Base-by-base conservation (phyloP, 768 basidiomycete genomes). In the Suillus sp. region DNA sequence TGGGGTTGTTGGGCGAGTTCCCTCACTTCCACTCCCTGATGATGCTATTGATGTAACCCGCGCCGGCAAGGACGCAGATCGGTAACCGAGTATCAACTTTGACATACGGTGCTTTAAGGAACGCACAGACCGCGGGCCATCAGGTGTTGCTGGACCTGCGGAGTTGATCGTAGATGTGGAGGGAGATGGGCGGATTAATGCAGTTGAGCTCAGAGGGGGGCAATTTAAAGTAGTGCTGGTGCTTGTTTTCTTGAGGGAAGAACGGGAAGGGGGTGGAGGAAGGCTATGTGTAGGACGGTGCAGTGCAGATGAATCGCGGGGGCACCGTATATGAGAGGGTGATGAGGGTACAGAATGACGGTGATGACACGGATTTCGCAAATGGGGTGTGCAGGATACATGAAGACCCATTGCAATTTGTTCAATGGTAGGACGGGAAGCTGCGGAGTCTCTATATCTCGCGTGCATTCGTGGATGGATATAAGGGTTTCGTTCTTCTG, bases 351-450 rank as follows among this genome's bases (percentile, higher is more conserved):
- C 30, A 14, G 68, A 59, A 53, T 71, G 62, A 32, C 69, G 67
- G 13, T 66, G 74, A 47, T 62, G 68, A 40, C 56, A 30, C 16
- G 71, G 58, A 48, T 60, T 66, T 48, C 86, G 82, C 34, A 91
- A 75, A 71, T 91, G 90, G 4, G 90, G 90, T 1, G 90, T 92
- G 42, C 88, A 85, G 7, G 90, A 91, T 35, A 89, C 77, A 73
- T 92, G 90, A 27, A 92, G 80, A 22, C 90, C 90, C 89, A 92
- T 91, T 16, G 88, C 87, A 64, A 92, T 92, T 75, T 92, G 90
- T 69, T 89, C 86, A 45, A 90, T 81, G 54, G 86, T 88, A 1
- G 90, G 90, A 18, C 83, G 85, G 25, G 78, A 71, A 30, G 77
- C 63, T 32, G 79, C 66, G 34, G 81, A 73, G 65, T 81, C 78